Evolutionary conservation across 129 eudicot genomes (phyloP).

Genomic region (Escallonia herrerae): DNA sequence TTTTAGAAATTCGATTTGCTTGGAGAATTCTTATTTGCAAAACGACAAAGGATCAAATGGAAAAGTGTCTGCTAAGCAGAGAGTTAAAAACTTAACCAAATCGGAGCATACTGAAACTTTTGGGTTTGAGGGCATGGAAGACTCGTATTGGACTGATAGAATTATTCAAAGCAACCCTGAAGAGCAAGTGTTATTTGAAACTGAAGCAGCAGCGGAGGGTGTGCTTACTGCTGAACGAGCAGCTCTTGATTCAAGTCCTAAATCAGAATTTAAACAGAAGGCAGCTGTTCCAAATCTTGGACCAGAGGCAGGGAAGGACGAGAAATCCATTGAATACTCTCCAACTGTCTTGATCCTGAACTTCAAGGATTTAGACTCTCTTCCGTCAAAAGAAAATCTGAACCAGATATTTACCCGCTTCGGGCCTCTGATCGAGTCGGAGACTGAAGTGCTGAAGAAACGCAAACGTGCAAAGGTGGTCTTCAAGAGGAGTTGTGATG

Average conservation of each 20-base stretch:
- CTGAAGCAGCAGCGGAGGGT: background rate
- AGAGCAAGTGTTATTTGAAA: slow-evolving; percentile 19
- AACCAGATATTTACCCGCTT: slow-evolving; percentile 53
- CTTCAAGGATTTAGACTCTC: slow-evolving; percentile 47
- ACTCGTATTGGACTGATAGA: slow-evolving; percentile 47
- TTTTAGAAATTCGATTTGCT: slow-evolving; percentile 38
- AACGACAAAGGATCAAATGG: background rate
- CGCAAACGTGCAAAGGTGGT: slow-evolving; percentile 58
- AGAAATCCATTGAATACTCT: slow-evolving; percentile 19
- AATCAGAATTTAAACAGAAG: slow-evolving; percentile 1
- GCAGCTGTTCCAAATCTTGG: slow-evolving; percentile 8
- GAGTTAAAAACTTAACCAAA: slow-evolving; percentile 3
- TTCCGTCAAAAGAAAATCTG: slow-evolving; percentile 56
- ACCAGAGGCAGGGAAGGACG: slow-evolving; percentile 10
- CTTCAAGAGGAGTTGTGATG: slow-evolving; percentile 66
- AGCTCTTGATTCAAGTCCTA: background rate
- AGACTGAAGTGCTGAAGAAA: slow-evolving; percentile 45
- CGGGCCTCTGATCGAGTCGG: slow-evolving; percentile 51
- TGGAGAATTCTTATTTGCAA: slow-evolving; percentile 6
- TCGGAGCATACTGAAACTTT: slow-evolving; percentile 13
- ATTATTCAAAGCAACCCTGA: slow-evolving; percentile 25
- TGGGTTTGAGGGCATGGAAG: slow-evolving; percentile 34
- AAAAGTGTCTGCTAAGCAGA: slow-evolving; percentile 1
- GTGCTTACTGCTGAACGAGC: slow-evolving; percentile 8
- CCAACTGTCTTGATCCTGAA: slow-evolving; percentile 58